Conservation (phyloP, 148 eudicot species). For the Suaeda aralocaspica region DNA sequence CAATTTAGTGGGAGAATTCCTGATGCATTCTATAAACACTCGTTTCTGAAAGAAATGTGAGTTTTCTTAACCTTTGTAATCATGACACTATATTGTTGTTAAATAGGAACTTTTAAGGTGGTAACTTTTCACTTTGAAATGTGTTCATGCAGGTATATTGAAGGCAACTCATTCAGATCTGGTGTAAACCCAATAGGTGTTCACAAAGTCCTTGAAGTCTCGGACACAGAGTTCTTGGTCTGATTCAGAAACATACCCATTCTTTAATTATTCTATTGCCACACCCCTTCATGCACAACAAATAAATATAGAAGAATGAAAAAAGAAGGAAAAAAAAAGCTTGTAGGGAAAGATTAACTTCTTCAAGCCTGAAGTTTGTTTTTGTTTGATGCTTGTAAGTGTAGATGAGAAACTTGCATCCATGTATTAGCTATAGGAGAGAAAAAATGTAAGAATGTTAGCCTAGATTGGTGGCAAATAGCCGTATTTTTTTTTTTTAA, state of each 20-base stretch:
- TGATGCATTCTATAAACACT: conserved; percentile 91
- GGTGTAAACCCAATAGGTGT: conserved; percentile 88
- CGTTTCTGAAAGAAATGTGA: conserved; percentile 87
- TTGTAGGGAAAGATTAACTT: background rate
- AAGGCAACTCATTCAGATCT: conserved; percentile 75
- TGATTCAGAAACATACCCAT: conserved; percentile 27
- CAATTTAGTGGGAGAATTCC: conserved; percentile 92
- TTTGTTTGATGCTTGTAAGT: conserved; percentile 11
- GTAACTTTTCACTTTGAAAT: background rate
- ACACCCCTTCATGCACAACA: background rate
- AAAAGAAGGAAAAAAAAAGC: background rate
- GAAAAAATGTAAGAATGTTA: background rate
- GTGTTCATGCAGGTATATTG: conserved; percentile 65
- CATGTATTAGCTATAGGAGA: background rate
- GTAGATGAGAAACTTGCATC: conserved; percentile 13
- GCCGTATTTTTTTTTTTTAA: background rate
- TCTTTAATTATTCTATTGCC: conserved; percentile 12
- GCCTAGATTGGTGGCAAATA: background rate
- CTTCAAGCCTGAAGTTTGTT: background rate
- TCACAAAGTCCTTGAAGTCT: conserved; percentile 85
- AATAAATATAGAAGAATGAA: background rate
- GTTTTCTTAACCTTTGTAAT: conserved; percentile 16
- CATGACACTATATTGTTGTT: background rate
- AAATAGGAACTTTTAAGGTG: background rate
- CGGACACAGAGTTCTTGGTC: conserved; percentile 74